phyloP scores from a whole-genome alignment of 176 grass and related monocot species.

The Elymus sibiricus region DNA sequence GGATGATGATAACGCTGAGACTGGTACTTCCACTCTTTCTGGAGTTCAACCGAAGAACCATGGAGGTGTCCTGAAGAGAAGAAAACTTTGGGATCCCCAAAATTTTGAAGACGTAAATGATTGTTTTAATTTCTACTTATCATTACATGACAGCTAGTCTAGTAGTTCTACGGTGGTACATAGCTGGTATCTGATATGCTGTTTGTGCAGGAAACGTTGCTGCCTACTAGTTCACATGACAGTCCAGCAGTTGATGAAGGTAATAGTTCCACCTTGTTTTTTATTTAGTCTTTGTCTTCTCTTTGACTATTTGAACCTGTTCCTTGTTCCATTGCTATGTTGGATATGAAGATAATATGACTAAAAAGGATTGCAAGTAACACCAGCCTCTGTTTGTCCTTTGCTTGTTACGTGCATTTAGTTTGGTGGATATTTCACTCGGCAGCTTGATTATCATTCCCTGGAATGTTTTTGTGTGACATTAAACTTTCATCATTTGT shows the following conservation, averaged over 20 bases:
- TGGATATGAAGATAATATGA: neutral
- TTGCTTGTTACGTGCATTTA: neutral
- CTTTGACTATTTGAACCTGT: neutral
- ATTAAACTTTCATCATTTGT: neutral
- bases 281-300: conserved; percentile 9
- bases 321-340: conserved; percentile 4
- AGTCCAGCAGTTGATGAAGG: conserved; percentile 51
- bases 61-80: conserved; percentile 55
- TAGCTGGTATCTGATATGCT: conserved; percentile 25
- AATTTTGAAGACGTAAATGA: conserved; percentile 46
- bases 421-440: neutral
- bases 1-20: conserved; percentile 24
- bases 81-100: conserved; percentile 45
- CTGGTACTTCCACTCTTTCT: conserved; percentile 31
- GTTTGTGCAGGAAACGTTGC: conserved; percentile 49
- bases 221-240: conserved; percentile 23
- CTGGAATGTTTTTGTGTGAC: neutral
- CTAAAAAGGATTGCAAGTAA: neutral
- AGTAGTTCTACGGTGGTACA: neutral
- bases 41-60: conserved; percentile 24
- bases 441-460: neutral
- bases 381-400: neutral
- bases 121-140: conserved; percentile 15
- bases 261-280: conserved; percentile 27
- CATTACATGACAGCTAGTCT: neutral